Conservation (phyloP, 1,284 basidiomycete species). For the Malassezia arunalokei region DNA sequence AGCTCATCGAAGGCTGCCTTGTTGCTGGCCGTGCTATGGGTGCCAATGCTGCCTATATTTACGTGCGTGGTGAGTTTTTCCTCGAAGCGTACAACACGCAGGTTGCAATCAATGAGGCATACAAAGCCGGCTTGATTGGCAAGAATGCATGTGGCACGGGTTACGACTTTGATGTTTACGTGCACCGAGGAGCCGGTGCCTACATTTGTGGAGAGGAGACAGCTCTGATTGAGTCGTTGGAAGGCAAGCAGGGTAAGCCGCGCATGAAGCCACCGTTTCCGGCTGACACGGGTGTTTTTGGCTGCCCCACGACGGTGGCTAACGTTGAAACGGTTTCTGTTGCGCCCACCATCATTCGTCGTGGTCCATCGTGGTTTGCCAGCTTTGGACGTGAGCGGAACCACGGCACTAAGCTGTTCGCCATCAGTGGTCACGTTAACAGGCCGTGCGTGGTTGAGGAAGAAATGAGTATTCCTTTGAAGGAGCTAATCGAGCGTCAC, state of each 20-base stretch:
- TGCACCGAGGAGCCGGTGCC: constrained; percentile 91
- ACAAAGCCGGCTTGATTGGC: constrained; percentile 79
- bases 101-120: constrained; percentile 88
- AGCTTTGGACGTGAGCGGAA: constrained; percentile 83
- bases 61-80: constrained; percentile 95
- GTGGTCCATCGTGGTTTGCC: constrained; percentile 85
- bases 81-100: constrained; percentile 87
- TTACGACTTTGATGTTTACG: constrained; percentile 88
- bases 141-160: constrained; percentile 84
- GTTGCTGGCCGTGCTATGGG: constrained; percentile 98
- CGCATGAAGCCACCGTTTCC: constrained; percentile 99
- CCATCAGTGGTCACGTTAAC: constrained; percentile 88
- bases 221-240: constrained; percentile 86
- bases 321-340: constrained; percentile 98
- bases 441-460: constrained; percentile 96
- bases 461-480: constrained; percentile 93
- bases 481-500: constrained; percentile 89
- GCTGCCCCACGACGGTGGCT: constrained; percentile 90
- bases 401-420: constrained; percentile 92
- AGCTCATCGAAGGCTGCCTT: constrained; percentile 91
- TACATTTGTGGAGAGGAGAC: constrained; percentile 99
- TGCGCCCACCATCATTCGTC: constrained; percentile 86
- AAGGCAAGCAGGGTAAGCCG: constrained; percentile 95
- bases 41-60: constrained; percentile 93
- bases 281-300: constrained; percentile 90